Evolutionary conservation across 2,329 filamentous ascomycete genomes (phyloP).

Genomic region (Talaromyces amestolkiae): DNA sequence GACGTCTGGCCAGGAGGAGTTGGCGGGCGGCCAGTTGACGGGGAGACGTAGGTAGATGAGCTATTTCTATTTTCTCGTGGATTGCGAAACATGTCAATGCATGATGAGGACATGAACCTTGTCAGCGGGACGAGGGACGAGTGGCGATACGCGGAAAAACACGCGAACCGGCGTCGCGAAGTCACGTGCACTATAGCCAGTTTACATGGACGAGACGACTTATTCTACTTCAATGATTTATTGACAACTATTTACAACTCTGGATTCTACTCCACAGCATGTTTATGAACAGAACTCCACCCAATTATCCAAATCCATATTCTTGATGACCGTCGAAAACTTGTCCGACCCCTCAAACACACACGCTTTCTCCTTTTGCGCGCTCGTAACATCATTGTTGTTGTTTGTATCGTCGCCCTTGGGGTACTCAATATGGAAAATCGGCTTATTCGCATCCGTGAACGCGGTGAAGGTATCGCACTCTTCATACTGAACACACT

Average conservation of each 20-base stretch:
- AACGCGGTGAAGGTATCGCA: constrained; percentile 60
- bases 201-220: not conserved
- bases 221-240: not conserved
- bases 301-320: constrained; percentile 63
- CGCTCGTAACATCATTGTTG: constrained; percentile 31
- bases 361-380: constrained; percentile 46
- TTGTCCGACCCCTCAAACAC: constrained; percentile 45
- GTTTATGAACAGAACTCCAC: constrained; percentile 52
- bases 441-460: constrained; percentile 61
- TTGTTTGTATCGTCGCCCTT: constrained; percentile 46
- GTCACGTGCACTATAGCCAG: not conserved
- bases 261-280: not conserved
- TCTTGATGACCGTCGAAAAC: constrained; percentile 67
- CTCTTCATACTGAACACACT: constrained; percentile 62
- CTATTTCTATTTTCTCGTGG: constrained; percentile 8
- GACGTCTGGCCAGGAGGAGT: constrained; percentile 9
- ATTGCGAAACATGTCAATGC: constrained; percentile 14
- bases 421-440: constrained; percentile 73
- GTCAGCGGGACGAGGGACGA: not conserved
- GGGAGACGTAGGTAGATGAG: not conserved
- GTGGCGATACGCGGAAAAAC: constrained; percentile 8
- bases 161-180: constrained; percentile 7
- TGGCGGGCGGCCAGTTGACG: constrained; percentile 9
- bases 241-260: not conserved
- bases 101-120: constrained; percentile 20